Base-by-base conservation (phyloP, 106 monocot genomes). In the Triglochin maritima region DNA sequence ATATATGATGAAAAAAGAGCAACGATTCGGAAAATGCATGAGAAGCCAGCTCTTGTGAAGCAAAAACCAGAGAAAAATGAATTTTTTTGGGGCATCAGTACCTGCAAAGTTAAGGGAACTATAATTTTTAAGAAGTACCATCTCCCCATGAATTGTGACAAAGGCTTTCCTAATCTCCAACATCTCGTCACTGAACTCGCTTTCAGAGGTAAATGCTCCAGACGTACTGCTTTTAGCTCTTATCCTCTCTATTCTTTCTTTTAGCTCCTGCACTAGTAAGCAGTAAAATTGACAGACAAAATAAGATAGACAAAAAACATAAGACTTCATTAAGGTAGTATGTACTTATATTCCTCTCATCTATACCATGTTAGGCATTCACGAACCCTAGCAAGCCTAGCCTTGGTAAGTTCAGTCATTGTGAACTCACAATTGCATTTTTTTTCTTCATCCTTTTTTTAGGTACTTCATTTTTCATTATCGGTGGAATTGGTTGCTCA, bases 101-200 rank as follows among this genome's bases (percentile, higher is more conserved):
- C 90, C 94, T 73, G 87, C 85, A 78, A 95, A 95, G 69, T 95
- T 95, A 52, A 95, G 79, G 47, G 94, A 95, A 63, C 94, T 95
- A 49, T 95, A 95, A 69, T 90, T 95, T 78, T 90, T 85, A 78
- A 95, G 49, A 15, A 95, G 90, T 55, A 94, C 90, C 94, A 95
- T 95, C 75, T 95, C 90, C 17, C 94, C 94, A 76, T 95, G 94
- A 48, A 95, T 87, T 65, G 85, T 87, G 17, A 95, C 94, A 80
- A 90, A 95, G 17, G 84, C 94, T 69, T 81, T 87, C 2, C 87
- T 71, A 44, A 90, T 95, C 65, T 95, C 90, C 60, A 90, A 64
- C 84, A 90, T 87, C 64, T 95, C 94, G 46, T 90, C 87, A 49
- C 82, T 85, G 70, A 83, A 85, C 57, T 85, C 74, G 45, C 63